phyloP scores from a whole-genome alignment of 2,329 filamentous ascomycete species.

The Escovopsis sp. region DNA sequence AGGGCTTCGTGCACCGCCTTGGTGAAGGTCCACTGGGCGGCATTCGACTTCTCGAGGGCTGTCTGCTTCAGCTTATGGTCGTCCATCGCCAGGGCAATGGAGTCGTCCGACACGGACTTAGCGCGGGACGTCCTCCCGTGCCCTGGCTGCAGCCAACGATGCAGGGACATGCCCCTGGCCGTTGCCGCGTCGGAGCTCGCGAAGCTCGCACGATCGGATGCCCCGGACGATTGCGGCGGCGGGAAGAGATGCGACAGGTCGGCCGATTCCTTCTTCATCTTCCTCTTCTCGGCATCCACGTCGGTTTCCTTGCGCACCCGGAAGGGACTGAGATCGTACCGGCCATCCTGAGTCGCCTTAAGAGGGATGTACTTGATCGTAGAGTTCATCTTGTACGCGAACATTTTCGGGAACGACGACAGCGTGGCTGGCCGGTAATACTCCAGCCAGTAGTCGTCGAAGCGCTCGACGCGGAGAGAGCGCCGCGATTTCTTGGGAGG shows the following conservation, averaged over 20 bases:
- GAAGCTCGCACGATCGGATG: constrained; percentile 28
- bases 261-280: constrained; percentile 51
- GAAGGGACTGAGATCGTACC: constrained; percentile 80
- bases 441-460: constrained; percentile 95
- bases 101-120: constrained; percentile 1
- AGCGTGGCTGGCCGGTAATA: constrained; percentile 84
- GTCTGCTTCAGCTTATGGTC: constrained; percentile 38
- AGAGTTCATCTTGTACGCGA: constrained; percentile 82
- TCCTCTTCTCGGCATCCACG: constrained; percentile 46
- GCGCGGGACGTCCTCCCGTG: constrained; percentile 20
- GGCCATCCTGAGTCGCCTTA: constrained; percentile 54
- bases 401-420: constrained; percentile 84
- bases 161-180: constrained; percentile 37
- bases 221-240: constrained; percentile 11
- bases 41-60: constrained; percentile 59
- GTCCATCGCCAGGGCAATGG: constrained; percentile 1
- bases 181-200: constrained; percentile 23
- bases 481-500: constrained; percentile 21
- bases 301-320: constrained; percentile 55
- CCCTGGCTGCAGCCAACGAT: constrained; percentile 45
- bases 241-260: constrained; percentile 12
- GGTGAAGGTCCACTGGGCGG: constrained; percentile 77
- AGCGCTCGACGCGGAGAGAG: constrained; percentile 39
- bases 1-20: constrained; percentile 76
- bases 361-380: constrained; percentile 72